A percentile compares a stretch with the other conserved stretches of the same genome.
phyloP scores from a whole-genome alignment of 108 stramenopile species.

The Pseudonitzschia delicatissima region DNA sequence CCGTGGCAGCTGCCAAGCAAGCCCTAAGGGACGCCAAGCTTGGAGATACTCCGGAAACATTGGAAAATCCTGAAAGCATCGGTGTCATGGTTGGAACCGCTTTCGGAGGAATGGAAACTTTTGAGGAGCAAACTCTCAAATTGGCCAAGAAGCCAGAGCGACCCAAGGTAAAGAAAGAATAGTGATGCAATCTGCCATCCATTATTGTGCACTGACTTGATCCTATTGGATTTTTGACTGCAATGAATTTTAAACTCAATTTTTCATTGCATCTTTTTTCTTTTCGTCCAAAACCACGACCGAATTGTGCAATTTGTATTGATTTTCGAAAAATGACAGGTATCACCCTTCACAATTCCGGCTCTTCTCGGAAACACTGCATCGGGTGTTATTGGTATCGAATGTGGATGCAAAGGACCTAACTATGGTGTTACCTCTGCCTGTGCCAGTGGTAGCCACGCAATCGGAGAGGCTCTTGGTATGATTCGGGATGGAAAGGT shows the following conservation, averaged over 20 bases:
- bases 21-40: slow-evolving; percentile 86
- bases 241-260: not conserved
- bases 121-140: slow-evolving; percentile 89
- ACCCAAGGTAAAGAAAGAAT: slow-evolving; percentile 65
- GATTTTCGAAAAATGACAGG: slow-evolving; percentile 32
- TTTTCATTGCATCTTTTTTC: too few relatives aligned
- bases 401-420: slow-evolving; percentile 87
- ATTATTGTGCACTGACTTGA: not conserved
- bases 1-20: slow-evolving; percentile 85
- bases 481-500: slow-evolving; percentile 85
- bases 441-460: slow-evolving; percentile 90
- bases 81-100: slow-evolving; percentile 95
- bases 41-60: slow-evolving; percentile 76
- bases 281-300: not conserved
- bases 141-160: slow-evolving; percentile 76
- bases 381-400: slow-evolving; percentile 91
- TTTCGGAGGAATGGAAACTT: slow-evolving; percentile 95
- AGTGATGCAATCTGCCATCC: not conserved
- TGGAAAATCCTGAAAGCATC: slow-evolving; percentile 68
- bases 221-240: not conserved
- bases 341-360: slow-evolving; percentile 94
- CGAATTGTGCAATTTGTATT: not conserved
- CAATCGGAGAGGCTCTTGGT: slow-evolving; percentile 89
- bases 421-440: slow-evolving; percentile 94
- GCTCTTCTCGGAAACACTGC: slow-evolving; percentile 93